A percentile compares a stretch with the other conserved stretches of the same genome.
phyloP scores from a whole-genome alignment of 148 eudicot genomes.

The Gaultheria prostrata region DNA sequence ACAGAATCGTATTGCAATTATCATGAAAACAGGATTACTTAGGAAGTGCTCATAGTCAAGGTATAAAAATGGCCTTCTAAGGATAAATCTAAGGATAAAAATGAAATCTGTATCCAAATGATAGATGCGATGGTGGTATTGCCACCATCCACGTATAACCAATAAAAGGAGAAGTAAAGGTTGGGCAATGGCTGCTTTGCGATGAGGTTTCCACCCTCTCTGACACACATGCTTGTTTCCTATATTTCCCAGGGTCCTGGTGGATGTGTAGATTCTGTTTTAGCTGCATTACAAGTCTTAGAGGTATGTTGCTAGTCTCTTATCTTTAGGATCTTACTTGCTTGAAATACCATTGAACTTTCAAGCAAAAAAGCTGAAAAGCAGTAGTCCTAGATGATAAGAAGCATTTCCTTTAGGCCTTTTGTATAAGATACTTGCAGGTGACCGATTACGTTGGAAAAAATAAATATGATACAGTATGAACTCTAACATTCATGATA shows the following conservation, averaged over 20 bases:
- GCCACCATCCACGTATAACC: not conserved
- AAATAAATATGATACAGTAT: not conserved
- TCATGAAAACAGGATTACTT: too few relatives aligned
- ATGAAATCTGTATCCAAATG: not conserved
- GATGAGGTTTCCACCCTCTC: not conserved
- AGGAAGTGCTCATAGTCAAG: too few relatives aligned
- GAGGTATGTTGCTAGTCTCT: conserved; percentile 44
- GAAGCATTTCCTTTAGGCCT: not conserved
- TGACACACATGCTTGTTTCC: conserved; percentile 2
- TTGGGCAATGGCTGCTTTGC: not conserved
- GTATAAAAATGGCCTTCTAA: not conserved
- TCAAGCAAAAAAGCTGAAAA: not conserved
- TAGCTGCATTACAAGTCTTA: conserved; percentile 70
- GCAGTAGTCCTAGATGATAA: not conserved
- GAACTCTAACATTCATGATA: not conserved
- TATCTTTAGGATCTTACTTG: not conserved
- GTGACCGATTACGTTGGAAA: not conserved
- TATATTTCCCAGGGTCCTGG: conserved; percentile 49
- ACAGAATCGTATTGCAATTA: too few relatives aligned
- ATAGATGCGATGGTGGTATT: not conserved
- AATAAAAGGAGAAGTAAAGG: not conserved
- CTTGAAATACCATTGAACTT: not conserved
- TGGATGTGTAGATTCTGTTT: conserved; percentile 83
- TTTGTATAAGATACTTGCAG: not conserved
- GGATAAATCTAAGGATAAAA: too few relatives aligned